Evolutionary conservation across 1,139 yeast genomes (phyloP).

Genomic region (Suzukiozyma palmioleophila): DNA sequence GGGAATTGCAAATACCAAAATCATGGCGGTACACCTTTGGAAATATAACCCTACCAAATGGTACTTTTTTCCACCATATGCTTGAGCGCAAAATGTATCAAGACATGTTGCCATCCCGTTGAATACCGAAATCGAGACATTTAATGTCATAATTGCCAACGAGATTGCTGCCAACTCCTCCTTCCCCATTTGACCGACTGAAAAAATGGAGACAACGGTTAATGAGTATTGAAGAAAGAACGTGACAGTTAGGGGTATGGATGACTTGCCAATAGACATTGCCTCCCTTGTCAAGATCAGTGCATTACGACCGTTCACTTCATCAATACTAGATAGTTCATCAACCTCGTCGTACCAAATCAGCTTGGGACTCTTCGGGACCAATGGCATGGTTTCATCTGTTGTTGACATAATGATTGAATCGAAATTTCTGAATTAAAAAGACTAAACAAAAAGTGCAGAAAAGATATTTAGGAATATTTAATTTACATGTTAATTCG

Average conservation of each 20-base stretch:
- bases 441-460: too few relatives aligned
- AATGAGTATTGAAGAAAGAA: constrained; percentile 24
- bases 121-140: constrained; percentile 34
- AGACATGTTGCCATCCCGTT: constrained; percentile 42
- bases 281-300: not conserved
- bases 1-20: constrained; percentile 18
- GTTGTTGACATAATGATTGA: not conserved
- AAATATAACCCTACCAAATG: constrained; percentile 32
- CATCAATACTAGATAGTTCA: not conserved
- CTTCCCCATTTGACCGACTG: constrained; percentile 30
- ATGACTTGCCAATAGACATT: constrained; percentile 10
- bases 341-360: not conserved
- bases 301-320: not conserved
- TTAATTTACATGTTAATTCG: too few relatives aligned
- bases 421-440: too few relatives aligned
- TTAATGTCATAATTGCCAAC: constrained; percentile 32
- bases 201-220: constrained; percentile 30
- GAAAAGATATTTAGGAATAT: too few relatives aligned
- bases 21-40: constrained; percentile 26
- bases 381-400: not conserved
- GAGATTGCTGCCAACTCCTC: constrained; percentile 34
- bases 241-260: constrained; percentile 33
- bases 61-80: constrained; percentile 31
- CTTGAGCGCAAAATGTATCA: constrained; percentile 40
- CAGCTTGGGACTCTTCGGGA: not conserved